Evolutionary conservation across 768 basidiomycete genomes (phyloP), one percentile per base, ranked within the genome.

Genomic region (Rhodosporidiobolus odoratus): DNA sequence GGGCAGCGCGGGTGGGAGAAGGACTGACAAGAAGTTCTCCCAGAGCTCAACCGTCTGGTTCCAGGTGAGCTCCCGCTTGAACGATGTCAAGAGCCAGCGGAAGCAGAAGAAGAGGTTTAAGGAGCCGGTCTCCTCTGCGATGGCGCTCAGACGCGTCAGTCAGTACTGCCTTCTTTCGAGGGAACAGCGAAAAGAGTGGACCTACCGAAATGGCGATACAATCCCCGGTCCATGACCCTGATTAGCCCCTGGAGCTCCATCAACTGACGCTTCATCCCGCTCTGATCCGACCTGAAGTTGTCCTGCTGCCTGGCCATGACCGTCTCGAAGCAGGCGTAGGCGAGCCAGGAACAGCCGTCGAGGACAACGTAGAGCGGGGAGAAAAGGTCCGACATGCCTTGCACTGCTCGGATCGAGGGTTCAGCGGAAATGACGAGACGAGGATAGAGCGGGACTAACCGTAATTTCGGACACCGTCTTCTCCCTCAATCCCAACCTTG

Each of bases 41-140:
- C 96, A 99, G 15, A 98, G 81, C 10, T 86, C 84, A 53, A 95
- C 82, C 47, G 98, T 90, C 62, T 96, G 90, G 40, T 90, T 86
- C 80, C 98, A 97, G 7, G 88, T 82, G 79, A 98, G 97, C 80
- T 99, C 96, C 68, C 96, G 89, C 81, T 99, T 77, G 32, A 75
- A 72, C n/a, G 52, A 66, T 7, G 73, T 64, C 47, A 80, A 60
- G 27, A 78, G 85, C 76, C 82, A 94, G 86, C 95, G 86, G 86
- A 97, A 99, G 80, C 93, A 97, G 83, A 97, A 97, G 83, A 98
- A 98, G 37, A 98, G 80, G 80, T 98, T 97, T 71, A 98, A 83
- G 2, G 86, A 88, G 71, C 94, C 94, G 1, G 87, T 84, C 78
- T 90, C 87, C 85, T 98, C 86, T 59, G 65, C 71, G 30, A 16